Conservation (phyloP, 306 rosid species). For the Quercus robur region DNA sequence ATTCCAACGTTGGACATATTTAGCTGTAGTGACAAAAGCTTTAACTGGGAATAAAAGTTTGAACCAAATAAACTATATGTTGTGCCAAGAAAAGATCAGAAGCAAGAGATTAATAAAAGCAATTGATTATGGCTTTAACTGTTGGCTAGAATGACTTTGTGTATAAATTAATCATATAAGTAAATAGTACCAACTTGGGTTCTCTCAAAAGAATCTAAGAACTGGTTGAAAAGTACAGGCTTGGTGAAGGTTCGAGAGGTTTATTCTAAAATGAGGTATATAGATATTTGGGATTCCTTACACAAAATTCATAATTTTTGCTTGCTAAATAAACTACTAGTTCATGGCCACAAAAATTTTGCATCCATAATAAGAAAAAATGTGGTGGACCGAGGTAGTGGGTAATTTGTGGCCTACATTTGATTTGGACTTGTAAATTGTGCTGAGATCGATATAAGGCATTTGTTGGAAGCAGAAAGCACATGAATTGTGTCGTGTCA, state of each 20-base stretch:
- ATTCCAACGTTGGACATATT: neutral
- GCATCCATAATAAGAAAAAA: neutral
- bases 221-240: neutral
- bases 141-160: too few relatives aligned
- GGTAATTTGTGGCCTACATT: neutral
- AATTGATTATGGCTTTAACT: too few relatives aligned
- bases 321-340: neutral
- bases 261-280: neutral
- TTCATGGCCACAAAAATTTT: neutral
- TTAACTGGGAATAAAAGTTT: too few relatives aligned
- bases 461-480: too few relatives aligned
- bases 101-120: too few relatives aligned
- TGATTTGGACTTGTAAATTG: too few relatives aligned
- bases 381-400: neutral
- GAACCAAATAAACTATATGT: too few relatives aligned
- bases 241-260: conserved; percentile 5
- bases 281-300: neutral
- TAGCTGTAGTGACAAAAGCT: neutral
- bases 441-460: too few relatives aligned
- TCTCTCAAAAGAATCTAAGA: neutral
- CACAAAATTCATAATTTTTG: neutral
- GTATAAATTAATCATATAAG: too few relatives aligned
- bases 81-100: too few relatives aligned
- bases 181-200: neutral
- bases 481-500: too few relatives aligned